Evolutionary conservation across 148 eudicot genomes (phyloP).

Genomic region (Nepenthes mirabilis): DNA sequence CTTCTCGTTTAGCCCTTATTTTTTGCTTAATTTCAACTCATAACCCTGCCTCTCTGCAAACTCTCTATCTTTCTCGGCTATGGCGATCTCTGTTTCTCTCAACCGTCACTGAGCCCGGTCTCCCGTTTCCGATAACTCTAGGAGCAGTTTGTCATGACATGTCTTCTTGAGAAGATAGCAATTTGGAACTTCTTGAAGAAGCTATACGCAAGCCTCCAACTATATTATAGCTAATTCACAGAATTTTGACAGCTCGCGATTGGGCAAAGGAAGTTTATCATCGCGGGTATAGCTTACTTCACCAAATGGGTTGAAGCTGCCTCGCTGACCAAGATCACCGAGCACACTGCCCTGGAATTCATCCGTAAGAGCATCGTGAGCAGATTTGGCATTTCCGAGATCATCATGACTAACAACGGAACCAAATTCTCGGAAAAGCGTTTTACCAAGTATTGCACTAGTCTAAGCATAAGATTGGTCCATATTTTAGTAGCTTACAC

Average conservation of each 20-base stretch:
- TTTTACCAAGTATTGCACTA: too few species aligned
- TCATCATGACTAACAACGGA: too few species aligned
- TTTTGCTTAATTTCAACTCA: slow-evolving; percentile 18
- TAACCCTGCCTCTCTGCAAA: slow-evolving; percentile 21
- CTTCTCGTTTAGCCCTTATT: slow-evolving; percentile 27
- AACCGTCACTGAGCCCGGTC: slow-evolving; percentile 34
- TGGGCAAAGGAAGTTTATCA: too few species aligned
- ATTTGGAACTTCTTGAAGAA: slow-evolving; percentile 40
- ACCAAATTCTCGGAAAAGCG: too few species aligned
- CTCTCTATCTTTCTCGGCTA: slow-evolving; percentile 39
- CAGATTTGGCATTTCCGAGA: too few species aligned
- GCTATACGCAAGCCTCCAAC: slow-evolving; percentile 30
- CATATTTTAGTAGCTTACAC: too few species aligned
- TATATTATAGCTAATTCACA: slow-evolving; percentile 59
- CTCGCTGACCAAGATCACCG: too few species aligned
- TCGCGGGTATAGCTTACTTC: too few species aligned
- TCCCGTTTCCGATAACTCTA: slow-evolving; percentile 37
- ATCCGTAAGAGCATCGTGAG: too few species aligned
- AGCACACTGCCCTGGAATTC: too few species aligned
- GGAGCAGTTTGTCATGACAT: slow-evolving; percentile 25
- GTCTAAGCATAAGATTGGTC: too few species aligned
- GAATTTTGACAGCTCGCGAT: slow-evolving; percentile 52
- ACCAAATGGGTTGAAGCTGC: too few species aligned
- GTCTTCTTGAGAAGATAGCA: slow-evolving; percentile 20
- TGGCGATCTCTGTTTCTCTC: slow-evolving; percentile 21